Evolutionary conservation across 257 asterid genomes (phyloP).

Genomic region (Handroanthus guayacan): DNA sequence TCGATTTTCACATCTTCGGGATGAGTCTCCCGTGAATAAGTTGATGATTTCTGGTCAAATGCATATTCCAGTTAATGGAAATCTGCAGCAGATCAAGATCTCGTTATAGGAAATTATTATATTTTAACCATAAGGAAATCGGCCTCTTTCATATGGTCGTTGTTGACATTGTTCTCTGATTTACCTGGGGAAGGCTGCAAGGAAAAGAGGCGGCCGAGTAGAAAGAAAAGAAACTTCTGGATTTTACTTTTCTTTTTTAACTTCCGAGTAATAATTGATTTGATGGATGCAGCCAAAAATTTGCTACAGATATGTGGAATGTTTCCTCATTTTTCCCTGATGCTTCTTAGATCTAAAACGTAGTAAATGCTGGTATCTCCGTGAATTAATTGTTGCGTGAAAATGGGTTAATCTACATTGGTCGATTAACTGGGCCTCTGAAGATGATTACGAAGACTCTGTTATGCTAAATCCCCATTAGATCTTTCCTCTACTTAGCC

Average conservation of each 20-base stretch:
- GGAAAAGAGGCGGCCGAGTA: slow-evolving; percentile 26
- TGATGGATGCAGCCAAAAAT: slow-evolving; percentile 18
- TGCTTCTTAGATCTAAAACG: slow-evolving; percentile 30
- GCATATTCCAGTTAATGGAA: slow-evolving; percentile 28
- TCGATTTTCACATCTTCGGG: slow-evolving; percentile 35
- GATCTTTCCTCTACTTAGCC: slow-evolving; percentile 18
- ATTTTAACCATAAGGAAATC: slow-evolving; percentile 6
- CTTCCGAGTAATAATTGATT: slow-evolving; percentile 22
- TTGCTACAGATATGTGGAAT: slow-evolving; percentile 5
- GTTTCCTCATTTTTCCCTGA: slow-evolving; percentile 27
- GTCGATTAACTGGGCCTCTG: slow-evolving; percentile 25
- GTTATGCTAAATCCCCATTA: slow-evolving; percentile 27
- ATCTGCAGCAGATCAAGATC: slow-evolving; percentile 42
- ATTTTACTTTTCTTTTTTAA: slow-evolving; percentile 13
- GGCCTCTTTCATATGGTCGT: slow-evolving; percentile 3
- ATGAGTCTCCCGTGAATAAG: slow-evolving; percentile 18
- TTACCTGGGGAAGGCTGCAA: slow-evolving; percentile 23
- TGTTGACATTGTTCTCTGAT: slow-evolving; percentile 29
- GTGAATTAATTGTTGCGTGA: slow-evolving; percentile 28
- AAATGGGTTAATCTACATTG: slow-evolving; percentile 18
- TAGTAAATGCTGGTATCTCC: slow-evolving; percentile 27
- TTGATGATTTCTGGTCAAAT: slow-evolving; percentile 27
- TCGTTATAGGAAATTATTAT: slow-evolving; percentile 22
- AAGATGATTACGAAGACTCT: slow-evolving; percentile 34
- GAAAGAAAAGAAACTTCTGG: background rate